Conservation (phyloP, 495 filamentous ascomycete species). For the Annulohypoxylon moriforme region DNA sequence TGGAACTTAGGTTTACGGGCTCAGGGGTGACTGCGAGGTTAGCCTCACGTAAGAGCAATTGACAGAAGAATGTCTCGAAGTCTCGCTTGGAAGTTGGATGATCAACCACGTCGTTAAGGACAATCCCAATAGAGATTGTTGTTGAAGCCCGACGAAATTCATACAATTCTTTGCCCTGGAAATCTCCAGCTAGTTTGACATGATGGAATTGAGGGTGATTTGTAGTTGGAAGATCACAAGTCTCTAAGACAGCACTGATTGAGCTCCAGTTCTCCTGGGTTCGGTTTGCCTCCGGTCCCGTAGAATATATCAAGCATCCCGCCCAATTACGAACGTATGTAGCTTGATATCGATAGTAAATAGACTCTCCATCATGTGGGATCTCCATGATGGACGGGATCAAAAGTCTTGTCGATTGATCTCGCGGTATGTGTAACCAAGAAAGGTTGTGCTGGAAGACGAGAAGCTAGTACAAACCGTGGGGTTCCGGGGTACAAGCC, state of each 20-base stretch:
- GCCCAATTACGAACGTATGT: slow-evolving; percentile 17
- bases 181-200: not conserved
- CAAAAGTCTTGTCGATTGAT: not conserved
- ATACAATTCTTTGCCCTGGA: slow-evolving; percentile 19
- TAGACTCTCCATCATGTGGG: slow-evolving; percentile 31
- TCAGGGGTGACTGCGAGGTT: slow-evolving; percentile 19
- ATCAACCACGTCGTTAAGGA: not conserved
- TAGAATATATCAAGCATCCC: slow-evolving; percentile 22
- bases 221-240: not conserved
- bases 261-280: slow-evolving; percentile 15
- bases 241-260: not conserved
- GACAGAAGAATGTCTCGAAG: slow-evolving; percentile 24
- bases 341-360: slow-evolving; percentile 36
- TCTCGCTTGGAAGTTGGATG: not conserved
- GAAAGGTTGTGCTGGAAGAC: not conserved
- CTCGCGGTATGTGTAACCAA: not conserved
- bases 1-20: not conserved
- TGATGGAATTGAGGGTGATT: not conserved
- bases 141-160: slow-evolving; percentile 1
- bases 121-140: slow-evolving; percentile 16
- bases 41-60: slow-evolving; percentile 21
- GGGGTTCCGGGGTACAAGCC: slow-evolving; percentile 15
- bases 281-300: slow-evolving; percentile 14
- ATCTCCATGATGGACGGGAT: slow-evolving; percentile 25
- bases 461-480: not conserved